Evolutionary conservation across 2,329 filamentous ascomycete species (phyloP).

Genomic region (Sclerotinia trifoliorum): DNA sequence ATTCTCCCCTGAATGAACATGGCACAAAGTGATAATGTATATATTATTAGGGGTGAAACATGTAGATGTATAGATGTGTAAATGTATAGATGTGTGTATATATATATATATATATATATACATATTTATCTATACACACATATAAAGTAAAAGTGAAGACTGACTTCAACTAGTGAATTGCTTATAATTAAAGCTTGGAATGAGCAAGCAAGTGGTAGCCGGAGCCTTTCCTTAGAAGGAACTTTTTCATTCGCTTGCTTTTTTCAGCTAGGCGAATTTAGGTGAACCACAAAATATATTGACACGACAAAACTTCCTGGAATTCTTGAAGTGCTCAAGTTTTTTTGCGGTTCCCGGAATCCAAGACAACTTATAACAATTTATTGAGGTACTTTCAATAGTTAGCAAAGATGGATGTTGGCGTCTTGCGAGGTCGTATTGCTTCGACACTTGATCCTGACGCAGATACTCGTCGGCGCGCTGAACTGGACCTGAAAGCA

Average conservation of each 20-base stretch:
- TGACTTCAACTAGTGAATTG: background rate
- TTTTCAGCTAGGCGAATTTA: constrained; percentile 22
- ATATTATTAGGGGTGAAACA: background rate
- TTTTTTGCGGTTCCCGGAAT: constrained; percentile 17
- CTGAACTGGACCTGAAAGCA: constrained; percentile 79
- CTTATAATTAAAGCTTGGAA: background rate
- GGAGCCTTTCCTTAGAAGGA: background rate
- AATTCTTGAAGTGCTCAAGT: constrained; percentile 19
- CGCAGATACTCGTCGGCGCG: constrained; percentile 70
- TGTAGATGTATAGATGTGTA: no score
- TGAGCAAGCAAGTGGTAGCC: background rate
- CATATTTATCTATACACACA: background rate
- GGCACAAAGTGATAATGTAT: background rate
- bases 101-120: no score
- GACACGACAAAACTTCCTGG: constrained; percentile 23
- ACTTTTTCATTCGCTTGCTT: constrained; percentile 23
- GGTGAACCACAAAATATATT: constrained; percentile 23
- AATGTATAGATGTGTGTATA: background rate
- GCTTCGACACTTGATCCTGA: constrained; percentile 72
- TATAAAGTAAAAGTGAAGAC: background rate
- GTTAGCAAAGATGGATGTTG: constrained; percentile 62
- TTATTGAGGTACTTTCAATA: constrained; percentile 22
- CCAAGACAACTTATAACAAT: constrained; percentile 7
- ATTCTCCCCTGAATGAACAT: background rate
- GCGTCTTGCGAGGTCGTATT: constrained; percentile 73